A percentile compares a stretch with the other conserved stretches of the same genome.
Evolutionary conservation across 2,329 filamentous ascomycete species (phyloP).

Genomic region (Diplodia sapinea): DNA sequence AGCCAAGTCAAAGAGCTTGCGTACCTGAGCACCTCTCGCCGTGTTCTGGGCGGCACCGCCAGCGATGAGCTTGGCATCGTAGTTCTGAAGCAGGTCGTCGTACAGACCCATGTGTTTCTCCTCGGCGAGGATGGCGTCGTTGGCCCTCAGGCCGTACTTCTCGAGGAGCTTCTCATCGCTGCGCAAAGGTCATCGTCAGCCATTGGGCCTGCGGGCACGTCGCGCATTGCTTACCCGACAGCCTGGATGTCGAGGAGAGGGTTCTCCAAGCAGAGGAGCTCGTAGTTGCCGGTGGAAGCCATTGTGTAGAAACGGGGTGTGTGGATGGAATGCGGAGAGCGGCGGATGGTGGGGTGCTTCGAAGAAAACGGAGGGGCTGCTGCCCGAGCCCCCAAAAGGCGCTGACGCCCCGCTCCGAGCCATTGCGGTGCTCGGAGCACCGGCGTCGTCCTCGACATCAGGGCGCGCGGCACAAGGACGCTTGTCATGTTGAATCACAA

Average conservation of each 20-base stretch:
- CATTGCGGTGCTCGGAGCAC: conserved; percentile 23
- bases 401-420: conserved; percentile 16
- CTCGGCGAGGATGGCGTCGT: conserved; percentile 96
- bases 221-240: conserved; percentile 58
- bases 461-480: background rate
- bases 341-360: conserved; percentile 25
- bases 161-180: conserved; percentile 84
- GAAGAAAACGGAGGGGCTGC: conserved; percentile 29
- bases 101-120: conserved; percentile 88
- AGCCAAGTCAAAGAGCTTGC: conserved; percentile 1
- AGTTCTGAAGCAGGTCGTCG: conserved; percentile 92
- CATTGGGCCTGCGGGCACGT: background rate
- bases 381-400: conserved; percentile 12
- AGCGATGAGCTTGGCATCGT: conserved; percentile 90
- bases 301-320: conserved; percentile 56
- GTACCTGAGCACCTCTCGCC: conserved; percentile 83
- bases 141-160: conserved; percentile 92
- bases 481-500: conserved; percentile 4
- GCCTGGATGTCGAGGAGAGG: conserved; percentile 98
- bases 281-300: conserved; percentile 78
- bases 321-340: conserved; percentile 10
- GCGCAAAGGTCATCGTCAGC: conserved; percentile 37
- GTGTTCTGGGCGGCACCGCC: conserved; percentile 98
- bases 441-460: conserved; percentile 1
- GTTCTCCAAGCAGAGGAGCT: conserved; percentile 94